These are phyloP conservation scores for Carpinus viminea DNA, from an alignment of 306 rosid genomes.

Conservation along the genomic window DNA sequence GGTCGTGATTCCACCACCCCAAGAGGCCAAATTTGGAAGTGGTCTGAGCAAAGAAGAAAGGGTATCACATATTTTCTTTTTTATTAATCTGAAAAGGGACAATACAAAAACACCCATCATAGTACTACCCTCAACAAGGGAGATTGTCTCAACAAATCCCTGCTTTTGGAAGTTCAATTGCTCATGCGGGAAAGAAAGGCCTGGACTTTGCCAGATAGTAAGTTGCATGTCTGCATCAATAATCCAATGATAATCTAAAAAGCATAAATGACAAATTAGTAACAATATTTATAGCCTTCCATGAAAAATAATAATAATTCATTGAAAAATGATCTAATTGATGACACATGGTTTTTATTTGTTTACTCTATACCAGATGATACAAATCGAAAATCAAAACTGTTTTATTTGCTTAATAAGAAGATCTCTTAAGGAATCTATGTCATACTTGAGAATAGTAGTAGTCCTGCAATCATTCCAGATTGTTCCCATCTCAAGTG, in stretches of 20 bases:
- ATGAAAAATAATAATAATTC: background rate
- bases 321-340: background rate
- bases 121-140: background rate
- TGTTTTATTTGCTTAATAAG: background rate
- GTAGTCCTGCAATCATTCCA: conserved; percentile 18
- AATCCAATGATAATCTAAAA: background rate
- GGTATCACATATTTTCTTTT: too few relatives aligned
- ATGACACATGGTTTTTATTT: background rate
- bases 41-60: too few relatives aligned
- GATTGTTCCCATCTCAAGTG: conserved; percentile 19
- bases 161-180: background rate
- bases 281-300: background rate
- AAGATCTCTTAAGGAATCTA: conserved; percentile 6
- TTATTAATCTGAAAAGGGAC: too few relatives aligned
- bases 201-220: too few relatives aligned
- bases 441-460: background rate
- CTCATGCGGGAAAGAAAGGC: background rate
- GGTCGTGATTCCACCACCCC: too few relatives aligned
- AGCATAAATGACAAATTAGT: background rate
- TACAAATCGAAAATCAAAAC: background rate
- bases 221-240: background rate
- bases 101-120: background rate
- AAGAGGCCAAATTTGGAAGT: too few relatives aligned
- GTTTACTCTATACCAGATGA: background rate
- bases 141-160: background rate